Conservation (phyloP, 2,329 filamentous ascomycete species). For the Pyrenophora graminea region DNA sequence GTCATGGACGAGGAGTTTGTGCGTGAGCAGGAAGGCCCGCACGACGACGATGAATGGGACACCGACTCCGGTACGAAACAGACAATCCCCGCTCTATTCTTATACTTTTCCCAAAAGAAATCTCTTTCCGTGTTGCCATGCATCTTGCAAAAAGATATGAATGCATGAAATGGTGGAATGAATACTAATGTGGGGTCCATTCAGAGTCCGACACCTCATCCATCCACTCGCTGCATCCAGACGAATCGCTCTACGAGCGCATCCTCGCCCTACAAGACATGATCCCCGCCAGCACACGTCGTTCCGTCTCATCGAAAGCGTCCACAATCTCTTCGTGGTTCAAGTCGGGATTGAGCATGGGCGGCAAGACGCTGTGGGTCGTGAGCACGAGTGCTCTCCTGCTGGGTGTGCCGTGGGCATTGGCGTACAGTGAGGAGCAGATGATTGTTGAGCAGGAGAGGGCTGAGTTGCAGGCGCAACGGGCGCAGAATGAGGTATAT, state of each 20-base stretch:
- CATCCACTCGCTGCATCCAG: slow-evolving; percentile 54
- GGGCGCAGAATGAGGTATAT: slow-evolving; percentile 71
- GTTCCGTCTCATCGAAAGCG: slow-evolving; percentile 51
- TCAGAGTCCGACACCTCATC: slow-evolving; percentile 79
- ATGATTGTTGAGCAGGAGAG: slow-evolving; percentile 97
- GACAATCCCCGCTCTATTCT: too few relatives aligned
- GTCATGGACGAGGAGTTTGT: slow-evolving; percentile 96
- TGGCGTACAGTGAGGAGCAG: slow-evolving; percentile 94
- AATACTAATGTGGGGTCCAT: slow-evolving; percentile 50
- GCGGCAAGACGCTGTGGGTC: slow-evolving; percentile 88
- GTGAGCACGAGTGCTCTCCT: slow-evolving; percentile 87
- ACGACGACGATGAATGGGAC: slow-evolving; percentile 83
- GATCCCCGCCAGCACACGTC: slow-evolving; percentile 77
- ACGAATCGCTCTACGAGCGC: slow-evolving; percentile 61
- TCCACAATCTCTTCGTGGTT: slow-evolving; percentile 61
- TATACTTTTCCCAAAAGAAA: too few relatives aligned
- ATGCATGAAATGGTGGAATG: neutral
- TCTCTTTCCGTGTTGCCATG: too few relatives aligned
- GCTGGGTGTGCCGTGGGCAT: slow-evolving; percentile 87
- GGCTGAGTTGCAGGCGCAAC: slow-evolving; percentile 94
- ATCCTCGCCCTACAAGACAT: slow-evolving; percentile 76
- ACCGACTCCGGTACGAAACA: slow-evolving; percentile 79
- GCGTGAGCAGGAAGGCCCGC: slow-evolving; percentile 67
- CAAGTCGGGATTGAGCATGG: slow-evolving; percentile 67
- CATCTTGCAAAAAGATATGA: too few relatives aligned